These are phyloP conservation scores for Periconia sp. DNA, from an alignment of 2,329 filamentous ascomycete genomes.

Conservation along the genomic window DNA sequence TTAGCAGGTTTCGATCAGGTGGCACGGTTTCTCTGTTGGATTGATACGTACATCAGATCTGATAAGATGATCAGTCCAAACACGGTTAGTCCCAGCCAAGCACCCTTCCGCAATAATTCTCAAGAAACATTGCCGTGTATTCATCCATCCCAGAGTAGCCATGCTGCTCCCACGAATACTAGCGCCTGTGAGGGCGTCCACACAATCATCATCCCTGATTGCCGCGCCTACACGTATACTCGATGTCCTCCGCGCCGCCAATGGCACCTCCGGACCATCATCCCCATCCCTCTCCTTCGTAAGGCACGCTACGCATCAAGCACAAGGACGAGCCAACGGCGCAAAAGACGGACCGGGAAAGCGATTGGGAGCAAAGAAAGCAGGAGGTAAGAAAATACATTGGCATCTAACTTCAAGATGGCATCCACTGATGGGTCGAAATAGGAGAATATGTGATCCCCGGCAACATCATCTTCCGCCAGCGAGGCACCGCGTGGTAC, in stretches of 20 bases:
- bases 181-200: slow-evolving; percentile 38
- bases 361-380: slow-evolving; percentile 92
- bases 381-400: slow-evolving; percentile 63
- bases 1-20: too few species aligned
- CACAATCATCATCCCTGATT: slow-evolving; percentile 23
- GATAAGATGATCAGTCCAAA: not conserved
- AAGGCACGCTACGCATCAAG: slow-evolving; percentile 65
- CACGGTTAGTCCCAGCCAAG: slow-evolving; percentile 25
- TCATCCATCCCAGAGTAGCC: slow-evolving; percentile 26
- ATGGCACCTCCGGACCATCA: slow-evolving; percentile 31
- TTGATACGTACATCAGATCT: too few species aligned
- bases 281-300: slow-evolving; percentile 48
- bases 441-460: slow-evolving; percentile 89
- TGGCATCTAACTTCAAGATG: not conserved
- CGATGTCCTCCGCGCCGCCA: slow-evolving; percentile 34
- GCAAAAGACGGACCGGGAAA: slow-evolving; percentile 74
- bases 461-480: slow-evolving; percentile 97
- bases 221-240: slow-evolving; percentile 32
- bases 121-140: slow-evolving; percentile 9
- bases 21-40: too few species aligned
- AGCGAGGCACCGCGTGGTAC: slow-evolving; percentile 92
- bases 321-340: slow-evolving; percentile 69
- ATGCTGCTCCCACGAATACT: slow-evolving; percentile 45
- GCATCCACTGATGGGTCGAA: slow-evolving; percentile 7
- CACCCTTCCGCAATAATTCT: slow-evolving; percentile 31